Conservation (phyloP, 2,329 filamentous ascomycete genomes). For the Aspergillus pseudotamarii region DNA sequence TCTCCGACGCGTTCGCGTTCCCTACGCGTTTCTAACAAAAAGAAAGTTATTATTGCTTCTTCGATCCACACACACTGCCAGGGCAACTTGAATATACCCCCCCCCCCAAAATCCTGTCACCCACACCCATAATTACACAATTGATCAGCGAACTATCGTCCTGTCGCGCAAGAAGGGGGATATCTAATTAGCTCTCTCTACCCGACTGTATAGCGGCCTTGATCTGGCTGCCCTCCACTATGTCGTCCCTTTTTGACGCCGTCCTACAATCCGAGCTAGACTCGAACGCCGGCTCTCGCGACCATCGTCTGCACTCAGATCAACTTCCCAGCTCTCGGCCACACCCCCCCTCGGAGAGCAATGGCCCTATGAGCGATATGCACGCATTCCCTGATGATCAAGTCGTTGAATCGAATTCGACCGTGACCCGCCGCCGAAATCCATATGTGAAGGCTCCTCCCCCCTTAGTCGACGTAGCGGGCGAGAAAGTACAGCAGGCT, state of each 20-base stretch:
- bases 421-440: constrained; percentile 51
- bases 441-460: constrained; percentile 58
- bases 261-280: constrained; percentile 46
- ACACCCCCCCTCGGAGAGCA: constrained; percentile 53
- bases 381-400: constrained; percentile 65
- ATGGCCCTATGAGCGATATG: constrained; percentile 58
- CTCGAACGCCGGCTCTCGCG: constrained; percentile 34
- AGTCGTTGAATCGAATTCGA: constrained; percentile 57
- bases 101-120: not conserved
- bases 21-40: constrained; percentile 18
- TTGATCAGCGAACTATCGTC: constrained; percentile 5
- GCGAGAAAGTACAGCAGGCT: constrained; percentile 63
- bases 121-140: constrained; percentile 1
- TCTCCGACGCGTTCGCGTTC: constrained; percentile 22
- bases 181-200: not conserved
- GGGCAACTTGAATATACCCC: not conserved
- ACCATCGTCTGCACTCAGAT: constrained; percentile 38
- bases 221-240: constrained; percentile 30
- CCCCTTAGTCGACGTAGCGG: constrained; percentile 62
- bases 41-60: not conserved
- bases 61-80: not conserved
- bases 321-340: constrained; percentile 58
- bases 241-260: constrained; percentile 47
- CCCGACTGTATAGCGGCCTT: constrained; percentile 21
- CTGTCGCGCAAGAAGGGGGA: not conserved